Evolutionary conservation across 495 filamentous ascomycete genomes (phyloP).

Genomic region (Tuber magnatum): DNA sequence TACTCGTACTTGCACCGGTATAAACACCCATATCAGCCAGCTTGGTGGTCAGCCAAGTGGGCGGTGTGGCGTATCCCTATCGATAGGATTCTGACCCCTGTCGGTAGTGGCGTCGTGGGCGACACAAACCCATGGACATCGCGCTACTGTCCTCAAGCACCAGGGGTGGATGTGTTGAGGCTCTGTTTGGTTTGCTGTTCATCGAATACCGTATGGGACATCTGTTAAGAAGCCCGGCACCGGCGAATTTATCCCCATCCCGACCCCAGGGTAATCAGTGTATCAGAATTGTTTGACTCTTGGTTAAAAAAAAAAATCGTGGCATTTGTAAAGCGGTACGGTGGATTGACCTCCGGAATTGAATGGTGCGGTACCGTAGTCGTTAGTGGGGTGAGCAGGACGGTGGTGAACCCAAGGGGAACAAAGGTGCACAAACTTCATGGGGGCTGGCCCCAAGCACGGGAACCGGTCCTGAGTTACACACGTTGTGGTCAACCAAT

Average conservation of each 20-base stretch:
- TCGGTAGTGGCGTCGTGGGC: neutral
- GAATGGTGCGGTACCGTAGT: neutral
- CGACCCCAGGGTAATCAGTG: neutral
- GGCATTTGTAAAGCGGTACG: neutral
- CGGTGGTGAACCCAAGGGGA: neutral
- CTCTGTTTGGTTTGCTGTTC: neutral
- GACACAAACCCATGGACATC: neutral
- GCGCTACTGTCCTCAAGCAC: no score
- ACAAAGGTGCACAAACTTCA: neutral
- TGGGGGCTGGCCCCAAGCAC: neutral
- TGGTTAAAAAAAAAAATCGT: neutral
- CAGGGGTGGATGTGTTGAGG: neutral
- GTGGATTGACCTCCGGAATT: neutral
- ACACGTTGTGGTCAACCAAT: neutral
- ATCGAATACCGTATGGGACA: neutral
- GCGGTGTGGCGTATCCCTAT: neutral
- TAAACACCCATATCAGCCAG: neutral
- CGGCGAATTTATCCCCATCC: neutral
- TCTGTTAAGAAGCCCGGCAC: neutral
- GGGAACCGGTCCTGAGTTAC: neutral
- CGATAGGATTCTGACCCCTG: neutral
- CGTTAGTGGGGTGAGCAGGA: neutral
- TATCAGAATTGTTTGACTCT: neutral
- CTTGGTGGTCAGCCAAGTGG: neutral
- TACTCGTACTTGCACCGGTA: neutral